Evolutionary conservation across 2,329 filamentous ascomycete genomes (phyloP), one percentile per base, ranked within the genome.

Genomic region (Sporothrix dimorphospora): DNA sequence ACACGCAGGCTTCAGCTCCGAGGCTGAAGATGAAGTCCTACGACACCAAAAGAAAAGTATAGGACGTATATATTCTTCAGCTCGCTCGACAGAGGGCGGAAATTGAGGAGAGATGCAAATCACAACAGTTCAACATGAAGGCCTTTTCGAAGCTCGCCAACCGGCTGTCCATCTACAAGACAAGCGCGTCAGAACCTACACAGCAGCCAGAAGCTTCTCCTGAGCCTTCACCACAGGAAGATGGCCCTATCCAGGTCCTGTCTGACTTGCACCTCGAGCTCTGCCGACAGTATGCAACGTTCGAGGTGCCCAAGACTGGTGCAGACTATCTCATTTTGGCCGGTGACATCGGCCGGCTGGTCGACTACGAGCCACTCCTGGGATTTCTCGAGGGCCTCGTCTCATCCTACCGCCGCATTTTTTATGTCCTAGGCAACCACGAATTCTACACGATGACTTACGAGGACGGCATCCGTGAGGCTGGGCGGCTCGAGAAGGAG

Each of bases 201-300:
- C 11, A 27, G 19, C 8, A 30, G 30, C 42, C 38, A 63, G 24
- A 38, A 27, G 14, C 61, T 7, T 12, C 24, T 9, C 3, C 21
- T n/a, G 21, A 66, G 16, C 24, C 63, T 34, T 47, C 55, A 16
- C 19, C 63, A 12, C 24, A 5, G 49, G 63, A 30, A n/a, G 40
- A 66, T 12, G 63, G 63, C 7, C 63, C 66, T 3, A 68, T 83
- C 24, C 82, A 88, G 75, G 83, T 89, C 63, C 72, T 89, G 21
- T 89, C 87, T 0, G 87, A 89, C 77, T 80, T 90, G 3, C 87
- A 89, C 73, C 81, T 90, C 7, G 86, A 90, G 76, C 75, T 77
- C 12, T 61, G 63, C 30, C 57, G 49, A n/a, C 71, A 72, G 66
- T 71, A 74, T 19, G 3, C 55, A 8, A 19, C 71, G 4, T 74